Evolutionary conservation across 805 yeast genomes (phyloP), one percentile per base, ranked within the genome.

Genomic region (Cyberlindnera maclurae): DNA sequence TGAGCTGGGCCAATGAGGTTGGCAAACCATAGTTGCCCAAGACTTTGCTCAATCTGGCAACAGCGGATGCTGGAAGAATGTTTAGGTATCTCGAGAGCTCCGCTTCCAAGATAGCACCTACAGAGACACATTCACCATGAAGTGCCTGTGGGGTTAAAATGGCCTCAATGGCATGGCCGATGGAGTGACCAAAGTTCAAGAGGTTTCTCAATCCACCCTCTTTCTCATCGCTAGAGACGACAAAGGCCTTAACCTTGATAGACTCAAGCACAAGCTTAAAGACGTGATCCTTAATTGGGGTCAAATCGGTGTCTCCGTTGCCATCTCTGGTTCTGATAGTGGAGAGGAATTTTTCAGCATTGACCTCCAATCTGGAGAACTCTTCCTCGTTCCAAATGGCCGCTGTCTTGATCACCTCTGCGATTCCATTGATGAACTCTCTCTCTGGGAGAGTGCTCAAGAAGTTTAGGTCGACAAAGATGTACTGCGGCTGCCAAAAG

Each of bases 151-250:
- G 98, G 4, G 97, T 89, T 45, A 93, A 70, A 27, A 93, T 79
- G n/a, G 98, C 97, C 67, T 93, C 98, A 48, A 83, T 88, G 15
- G 98, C 98, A 60, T 93, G 98, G 33, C 98, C 98, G 52, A 93
- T 89, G 22, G 96, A 77, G 61, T 93, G 98, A 27, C 98, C 98
- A 58, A 90, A 93, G 63, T 93, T 93, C 43, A 93, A 71, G 47
- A 93, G 65, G 61, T 93, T 93, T 64, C 98, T 75, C 49, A 93
- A 71, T 4, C 96, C 93, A 35, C 96, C 87, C 63, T 93, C 98
- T 54, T 95, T 82, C 63, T 93, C 98, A 63, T 93, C 98, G 13
- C 79, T 70, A 3, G 95, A 75, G 12, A 93, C 98, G 34, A 93
- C 98, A 47, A 79, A 84, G 5, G 97, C 96, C 63, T 93, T 93